Conservation (phyloP, 78 protist genomes). For the Pigoraptor vietnamica region DNA sequence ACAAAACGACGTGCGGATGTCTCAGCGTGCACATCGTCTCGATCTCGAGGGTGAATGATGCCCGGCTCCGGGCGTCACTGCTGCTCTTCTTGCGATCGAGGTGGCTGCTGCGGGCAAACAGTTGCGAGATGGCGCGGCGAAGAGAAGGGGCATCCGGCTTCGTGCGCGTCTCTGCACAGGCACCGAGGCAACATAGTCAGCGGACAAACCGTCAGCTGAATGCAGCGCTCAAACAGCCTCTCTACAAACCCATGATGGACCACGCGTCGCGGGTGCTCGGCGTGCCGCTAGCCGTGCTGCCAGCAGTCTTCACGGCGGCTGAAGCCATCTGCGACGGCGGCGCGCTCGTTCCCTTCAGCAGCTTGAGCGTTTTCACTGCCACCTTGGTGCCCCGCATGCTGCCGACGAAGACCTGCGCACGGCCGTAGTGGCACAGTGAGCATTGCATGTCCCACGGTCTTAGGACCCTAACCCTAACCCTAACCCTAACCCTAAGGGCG, state of each 20-base stretch:
- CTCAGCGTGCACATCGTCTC: not conserved
- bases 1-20: not conserved
- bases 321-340: not conserved
- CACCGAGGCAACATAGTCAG: no score
- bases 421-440: no score
- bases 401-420: not conserved
- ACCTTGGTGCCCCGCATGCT: not conserved
- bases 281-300: no score
- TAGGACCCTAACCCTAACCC: not conserved
- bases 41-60: not conserved
- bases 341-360: not conserved
- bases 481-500: not conserved
- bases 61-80: not conserved
- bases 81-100: not conserved
- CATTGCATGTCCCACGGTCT: not conserved
- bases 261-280: no score
- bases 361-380: not conserved
- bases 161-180: no score
- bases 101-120: not conserved
- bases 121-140: no score
- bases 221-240: no score
- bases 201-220: no score
- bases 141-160: no score
- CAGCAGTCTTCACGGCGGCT: not conserved
- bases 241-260: no score